Evolutionary conservation across 108 stramenopile species (phyloP), one percentile per base, ranked within the genome.

Genomic region (Nitzschia palea): DNA sequence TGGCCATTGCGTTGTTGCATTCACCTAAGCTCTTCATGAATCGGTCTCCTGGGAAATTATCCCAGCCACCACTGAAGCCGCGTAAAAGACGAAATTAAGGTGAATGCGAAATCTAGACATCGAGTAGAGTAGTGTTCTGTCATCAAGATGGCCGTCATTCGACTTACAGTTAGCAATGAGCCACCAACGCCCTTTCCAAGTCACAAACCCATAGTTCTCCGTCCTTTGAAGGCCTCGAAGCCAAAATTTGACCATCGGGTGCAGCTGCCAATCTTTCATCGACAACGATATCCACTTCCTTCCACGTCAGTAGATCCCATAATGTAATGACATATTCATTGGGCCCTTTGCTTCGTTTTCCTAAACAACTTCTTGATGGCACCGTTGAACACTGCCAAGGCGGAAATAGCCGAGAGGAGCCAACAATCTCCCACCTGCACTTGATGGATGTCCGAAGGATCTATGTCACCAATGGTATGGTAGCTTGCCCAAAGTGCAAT

Each of bases 371-470:
- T 48, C 26, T 28, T 31, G 26, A 66, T 44, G 20, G 52, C 65
- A 18, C 65, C 51, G 4, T 66, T 53, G 36, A 54, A 66, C 3
- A 54, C 65, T 42, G 65, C 65, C 22, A 66, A 31, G n/a, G 26
- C 25, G 25, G 65, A 42, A 54, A 66, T 66, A 4, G 30, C 65
- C 14, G 45, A 50, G 14, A 66, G 65, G 26, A 66, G 35, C 65
- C 65, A 66, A 40, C 65, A 66, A 30, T 66, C 53, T 10, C 45
- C 65, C 1, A 67, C 63, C 10, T 27, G 9, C 2, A 69, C 77
- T 58, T 78, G 77, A 22, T 71, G 45, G 17, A 78, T 70, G 43
- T 71, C 70, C 12, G 77, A 78, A 10, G 77, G 77, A 67, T 78
- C 77, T 18, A 78, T 40, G 28, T 70, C 65, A 18, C 70, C 77